Conservation (phyloP, 2,329 filamentous ascomycete species). For the Aspergillus fischeri region DNA sequence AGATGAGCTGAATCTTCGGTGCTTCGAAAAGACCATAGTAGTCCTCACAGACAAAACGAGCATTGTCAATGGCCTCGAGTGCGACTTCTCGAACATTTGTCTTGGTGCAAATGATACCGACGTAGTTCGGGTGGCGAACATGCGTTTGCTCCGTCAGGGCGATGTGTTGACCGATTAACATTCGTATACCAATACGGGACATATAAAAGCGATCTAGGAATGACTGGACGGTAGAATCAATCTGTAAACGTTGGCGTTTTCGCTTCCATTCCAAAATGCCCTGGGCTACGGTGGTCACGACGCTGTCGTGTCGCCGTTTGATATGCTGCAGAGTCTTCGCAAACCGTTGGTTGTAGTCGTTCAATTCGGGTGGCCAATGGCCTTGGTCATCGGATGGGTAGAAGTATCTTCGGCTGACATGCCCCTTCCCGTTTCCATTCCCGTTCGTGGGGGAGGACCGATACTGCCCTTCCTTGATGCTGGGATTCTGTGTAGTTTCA, state of each 20-base stretch:
- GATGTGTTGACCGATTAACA: slow-evolving; percentile 98
- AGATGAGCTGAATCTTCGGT: slow-evolving; percentile 93
- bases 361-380: slow-evolving; percentile 90
- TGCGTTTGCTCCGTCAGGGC: slow-evolving; percentile 91
- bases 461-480: slow-evolving; percentile 79
- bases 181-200: slow-evolving; percentile 97
- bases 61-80: slow-evolving; percentile 96
- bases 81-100: slow-evolving; percentile 94
- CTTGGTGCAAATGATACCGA: slow-evolving; percentile 98
- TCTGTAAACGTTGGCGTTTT: slow-evolving; percentile 93
- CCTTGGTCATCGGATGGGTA: slow-evolving; percentile 81
- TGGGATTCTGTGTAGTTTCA: slow-evolving; percentile 85
- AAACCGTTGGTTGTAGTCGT: slow-evolving; percentile 91
- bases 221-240: slow-evolving; percentile 93
- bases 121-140: slow-evolving; percentile 85
- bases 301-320: slow-evolving; percentile 92
- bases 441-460: slow-evolving; percentile 47
- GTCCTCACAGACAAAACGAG: slow-evolving; percentile 97
- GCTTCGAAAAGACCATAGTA: slow-evolving; percentile 97
- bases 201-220: slow-evolving; percentile 99
- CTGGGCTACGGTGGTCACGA: slow-evolving; percentile 96
- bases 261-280: slow-evolving; percentile 98
- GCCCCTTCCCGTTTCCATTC: slow-evolving; percentile 50
- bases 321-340: slow-evolving; percentile 85
- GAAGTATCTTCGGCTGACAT: slow-evolving; percentile 70